Conservation (phyloP, 2,329 filamentous ascomycete genomes). For the Sporothrix brasiliensis region DNA sequence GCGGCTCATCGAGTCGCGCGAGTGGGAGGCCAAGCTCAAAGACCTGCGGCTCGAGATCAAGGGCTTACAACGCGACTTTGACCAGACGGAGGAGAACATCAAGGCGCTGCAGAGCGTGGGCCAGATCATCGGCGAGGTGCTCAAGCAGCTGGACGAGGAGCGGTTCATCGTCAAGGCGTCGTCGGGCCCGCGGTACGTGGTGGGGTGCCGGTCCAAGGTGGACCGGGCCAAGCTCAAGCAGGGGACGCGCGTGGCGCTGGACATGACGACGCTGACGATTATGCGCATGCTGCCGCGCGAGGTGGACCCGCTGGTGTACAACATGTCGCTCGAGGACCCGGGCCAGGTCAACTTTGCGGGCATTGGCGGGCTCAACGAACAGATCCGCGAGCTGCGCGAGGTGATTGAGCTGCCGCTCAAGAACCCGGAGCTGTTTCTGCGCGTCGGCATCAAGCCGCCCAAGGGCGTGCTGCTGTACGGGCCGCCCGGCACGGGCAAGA, state of each 20-base stretch:
- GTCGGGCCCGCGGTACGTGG: conserved; percentile 94
- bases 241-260: conserved; percentile 92
- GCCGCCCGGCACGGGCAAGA: conserved; percentile 96
- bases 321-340: conserved; percentile 98
- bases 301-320: conserved; percentile 98
- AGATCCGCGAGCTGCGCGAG: conserved; percentile 95
- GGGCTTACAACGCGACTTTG: conserved; percentile 89
- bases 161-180: conserved; percentile 99
- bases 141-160: conserved; percentile 98
- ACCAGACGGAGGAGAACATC: conserved; percentile 98
- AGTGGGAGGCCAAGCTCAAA: conserved; percentile 99
- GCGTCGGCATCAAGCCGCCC: conserved; percentile 97
- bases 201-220: conserved; percentile 97
- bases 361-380: conserved; percentile 96
- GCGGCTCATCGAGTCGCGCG: conserved; percentile 88
- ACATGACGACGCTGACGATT: conserved; percentile 99
- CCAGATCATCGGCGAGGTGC: conserved; percentile 97
- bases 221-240: conserved; percentile 98
- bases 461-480: conserved; percentile 97
- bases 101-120: conserved; percentile 98
- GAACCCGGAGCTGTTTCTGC: conserved; percentile 95
- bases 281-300: conserved; percentile 99
- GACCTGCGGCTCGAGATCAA: conserved; percentile 93
- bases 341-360: conserved; percentile 97
- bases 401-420: conserved; percentile 98